Evolutionary conservation across 768 basidiomycete species (phyloP), one percentile per base, ranked within the genome.

Genomic region (Gloeophyllum trabeum): DNA sequence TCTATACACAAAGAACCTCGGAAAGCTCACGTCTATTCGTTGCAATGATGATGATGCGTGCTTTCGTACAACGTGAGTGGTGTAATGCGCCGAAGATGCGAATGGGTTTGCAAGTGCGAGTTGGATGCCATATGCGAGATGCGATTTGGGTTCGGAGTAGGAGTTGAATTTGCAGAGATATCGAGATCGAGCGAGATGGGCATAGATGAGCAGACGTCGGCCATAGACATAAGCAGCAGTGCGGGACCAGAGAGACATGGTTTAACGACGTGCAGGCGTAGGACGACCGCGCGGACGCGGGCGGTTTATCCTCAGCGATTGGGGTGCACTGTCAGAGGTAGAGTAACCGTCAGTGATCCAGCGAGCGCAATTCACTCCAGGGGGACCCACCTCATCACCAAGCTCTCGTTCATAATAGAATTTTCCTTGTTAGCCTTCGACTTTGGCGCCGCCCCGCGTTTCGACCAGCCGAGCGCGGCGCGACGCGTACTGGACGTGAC

Each of bases 381-480:
- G 18, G 39, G 4, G 2, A 74, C 79, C 50, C 55, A 85, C 83
- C 72, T 79, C 59, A 66, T 69, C 43, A 75, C 60, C 24, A 54
- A 47, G 48, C 65, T 54, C 53, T 61, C 55, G 43, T 61, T 40
- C 40, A 23, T 48, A n/a, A n/a, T 43, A 34, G 53, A 56, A 22
- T 76, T 78, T 57, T 79, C 75, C 55, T 79, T 73, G 49, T 72
- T 71, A 45, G 75, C 78, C 37, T 62, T 63, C 53, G 64, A 40
- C 54, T 60, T 59, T 65, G 78, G 58, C 23, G 69, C 71, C 0
- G 60, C 65, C 49, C 69, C 75, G 25, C 76, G 72, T 61, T 84
- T 85, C 32, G 76, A 61, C 76, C 72, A 77, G 1, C 81, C 82
- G 1, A 75, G 63, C 0, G 73, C 71, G 0, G 62, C 65, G n/a